Evolutionary conservation across 768 basidiomycete species (phyloP), one percentile per base, ranked within the genome.

Genomic region (Kwoniella mangroviensis): DNA sequence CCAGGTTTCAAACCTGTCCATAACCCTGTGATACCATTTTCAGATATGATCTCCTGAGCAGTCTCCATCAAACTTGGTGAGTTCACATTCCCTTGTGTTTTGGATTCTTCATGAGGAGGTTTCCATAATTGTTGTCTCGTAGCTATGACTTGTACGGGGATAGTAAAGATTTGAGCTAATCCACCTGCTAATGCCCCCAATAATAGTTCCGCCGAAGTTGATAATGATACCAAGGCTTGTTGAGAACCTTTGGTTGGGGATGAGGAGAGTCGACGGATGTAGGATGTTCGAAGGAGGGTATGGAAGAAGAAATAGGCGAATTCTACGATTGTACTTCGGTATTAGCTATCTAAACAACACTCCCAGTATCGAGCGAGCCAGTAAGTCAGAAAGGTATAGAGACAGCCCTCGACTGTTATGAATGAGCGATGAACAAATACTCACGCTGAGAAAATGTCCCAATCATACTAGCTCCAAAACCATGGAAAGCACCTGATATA

Each of bases 251-350:
- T 49, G 19, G 53, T 75, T 66, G 21, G 10, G 22, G 54, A 67
- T 7, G 58, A 21, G 15, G n/a, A 15, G 15, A 72, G 69, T 17
- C 70, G 65, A 26, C 60, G 55, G 28, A 79, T 64, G 42, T 70
- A 65, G 9, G 67, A 26, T 13, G 91, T 89, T 73, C 97, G 89
- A 26, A 98, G 91, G 83, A 94, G 86, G 22, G 94, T 92, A 83
- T 98, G 98, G 86, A 97, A 98, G 87, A 96, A 98, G 87, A 99
- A 99, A 85, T 99, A 99, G 26, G 97, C 96, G 80, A 95, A 98
- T 89, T 97, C 95, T 97, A 69, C 21, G 24, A 34, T 34, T 6
- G 6, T 7, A 34, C 9, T 34, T 7, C 6, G 5, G 34, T 34
- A 1, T 34, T 7, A 34, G 34, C 34, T 34, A 0, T 4, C 34